phyloP scores from a whole-genome alignment of 345 rosid genomes.

The Populus pruinosa region DNA sequence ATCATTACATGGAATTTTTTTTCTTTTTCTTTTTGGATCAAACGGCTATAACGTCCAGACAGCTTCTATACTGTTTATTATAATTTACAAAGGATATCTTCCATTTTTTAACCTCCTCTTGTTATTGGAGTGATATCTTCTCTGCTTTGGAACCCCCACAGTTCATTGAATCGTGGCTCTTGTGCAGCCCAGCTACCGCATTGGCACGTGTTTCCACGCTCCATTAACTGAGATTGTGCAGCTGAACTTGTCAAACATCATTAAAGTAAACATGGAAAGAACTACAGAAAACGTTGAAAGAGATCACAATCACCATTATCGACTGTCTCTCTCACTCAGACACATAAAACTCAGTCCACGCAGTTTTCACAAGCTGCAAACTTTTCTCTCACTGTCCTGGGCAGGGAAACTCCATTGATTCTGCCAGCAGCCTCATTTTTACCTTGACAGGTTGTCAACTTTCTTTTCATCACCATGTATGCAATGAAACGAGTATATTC shows the following conservation, averaged over 20 bases:
- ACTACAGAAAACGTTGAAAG: neutral
- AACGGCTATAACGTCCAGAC: too few species aligned
- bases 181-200: neutral
- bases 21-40: too few species aligned
- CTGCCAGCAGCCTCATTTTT: neutral
- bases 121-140: too few species aligned
- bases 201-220: neutral
- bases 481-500: constrained; percentile 24
- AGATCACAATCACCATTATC: neutral
- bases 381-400: neutral
- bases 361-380: neutral
- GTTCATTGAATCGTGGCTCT: too few species aligned
- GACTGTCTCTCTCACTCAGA: neutral
- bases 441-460: neutral
- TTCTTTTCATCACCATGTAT: constrained; percentile 25
- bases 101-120: too few species aligned
- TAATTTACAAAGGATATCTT: too few species aligned
- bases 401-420: neutral
- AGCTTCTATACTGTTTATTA: too few species aligned
- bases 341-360: neutral
- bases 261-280: neutral
- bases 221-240: neutral
- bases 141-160: neutral
- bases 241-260: neutral
- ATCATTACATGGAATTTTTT: too few species aligned